Percentiles rank a stretch among this genome's conserved stretches.
phyloP scores from a whole-genome alignment of 164 flowering plant species.

The Vitis amurensis region DNA sequence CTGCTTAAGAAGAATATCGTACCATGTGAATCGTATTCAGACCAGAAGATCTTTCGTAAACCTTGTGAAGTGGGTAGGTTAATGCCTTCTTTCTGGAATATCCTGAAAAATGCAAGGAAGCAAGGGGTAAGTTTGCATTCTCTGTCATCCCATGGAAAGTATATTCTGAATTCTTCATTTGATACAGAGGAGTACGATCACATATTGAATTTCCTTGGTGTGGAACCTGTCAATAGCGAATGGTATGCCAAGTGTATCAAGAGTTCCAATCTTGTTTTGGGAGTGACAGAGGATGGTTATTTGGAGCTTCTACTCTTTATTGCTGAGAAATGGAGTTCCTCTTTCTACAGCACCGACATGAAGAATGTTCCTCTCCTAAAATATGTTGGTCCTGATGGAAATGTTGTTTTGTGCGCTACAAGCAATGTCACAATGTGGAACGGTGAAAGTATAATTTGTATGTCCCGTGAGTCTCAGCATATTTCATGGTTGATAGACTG shows the following conservation, averaged over 20 bases:
- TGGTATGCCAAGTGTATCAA: constrained; percentile 63
- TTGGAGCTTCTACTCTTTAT: constrained; percentile 33
- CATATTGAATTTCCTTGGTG: constrained; percentile 39
- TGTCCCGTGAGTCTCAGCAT: constrained; percentile 5
- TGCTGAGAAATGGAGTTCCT: constrained; percentile 33
- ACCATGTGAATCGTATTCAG: constrained; percentile 40
- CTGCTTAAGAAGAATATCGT: constrained; percentile 39
- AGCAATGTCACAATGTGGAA: neutral
- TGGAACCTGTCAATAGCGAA: constrained; percentile 34
- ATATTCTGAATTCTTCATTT: constrained; percentile 39
- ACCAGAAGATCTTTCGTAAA: constrained; percentile 46
- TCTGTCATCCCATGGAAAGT: constrained; percentile 50
- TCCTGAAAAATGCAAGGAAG: constrained; percentile 38
- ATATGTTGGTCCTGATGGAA: constrained; percentile 20
- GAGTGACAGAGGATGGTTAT: constrained; percentile 34
- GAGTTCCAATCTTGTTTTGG: constrained; percentile 42
- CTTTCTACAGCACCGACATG: constrained; percentile 23
- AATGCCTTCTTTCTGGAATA: constrained; percentile 42
- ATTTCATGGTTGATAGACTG: constrained; percentile 52
- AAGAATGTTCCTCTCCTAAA: constrained; percentile 34
- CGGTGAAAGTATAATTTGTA: constrained; percentile 2
- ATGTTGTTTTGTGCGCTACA: constrained; percentile 20
- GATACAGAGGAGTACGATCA: constrained; percentile 28
- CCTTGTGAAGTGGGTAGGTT: constrained; percentile 56
- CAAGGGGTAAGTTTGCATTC: constrained; percentile 38